A percentile compares a stretch with the other conserved stretches of the same genome.
Evolutionary conservation across 768 basidiomycete genomes (phyloP).

Genomic region (Phylloporus scabripes): DNA sequence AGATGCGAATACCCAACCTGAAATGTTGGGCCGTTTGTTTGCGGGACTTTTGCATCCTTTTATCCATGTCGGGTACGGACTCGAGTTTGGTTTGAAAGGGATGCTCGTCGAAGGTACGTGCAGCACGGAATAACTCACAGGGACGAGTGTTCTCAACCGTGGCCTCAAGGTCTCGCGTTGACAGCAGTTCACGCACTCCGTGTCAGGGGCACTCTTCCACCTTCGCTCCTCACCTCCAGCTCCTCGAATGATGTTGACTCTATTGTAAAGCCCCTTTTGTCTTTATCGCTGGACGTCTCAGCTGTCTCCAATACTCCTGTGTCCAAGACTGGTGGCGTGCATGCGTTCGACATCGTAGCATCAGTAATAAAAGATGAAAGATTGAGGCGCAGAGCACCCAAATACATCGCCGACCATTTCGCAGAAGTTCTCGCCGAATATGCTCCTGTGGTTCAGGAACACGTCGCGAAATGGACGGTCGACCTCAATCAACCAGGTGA

Average conservation of each 20-base stretch:
- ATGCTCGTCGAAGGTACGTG: conserved; percentile 54
- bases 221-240: conserved; percentile 7
- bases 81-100: conserved; percentile 59
- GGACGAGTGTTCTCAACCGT: neutral
- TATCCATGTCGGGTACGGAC: conserved; percentile 57
- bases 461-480: conserved; percentile 40
- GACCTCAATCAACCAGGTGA: conserved; percentile 32
- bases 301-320: neutral
- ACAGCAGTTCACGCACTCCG: conserved; percentile 27
- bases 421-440: neutral
- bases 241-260: neutral
- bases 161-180: conserved; percentile 22
- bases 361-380: conserved; percentile 45
- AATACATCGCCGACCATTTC: conserved; percentile 22
- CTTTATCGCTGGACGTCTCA: conserved; percentile 6
- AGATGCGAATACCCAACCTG: conserved; percentile 30
- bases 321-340: conserved; percentile 9
- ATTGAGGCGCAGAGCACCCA: conserved; percentile 15
- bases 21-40: conserved; percentile 48
- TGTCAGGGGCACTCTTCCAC: conserved; percentile 30
- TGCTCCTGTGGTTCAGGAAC: neutral
- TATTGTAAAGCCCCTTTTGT: conserved; percentile 3
- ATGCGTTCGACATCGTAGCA: conserved; percentile 47
- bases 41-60: conserved; percentile 54
- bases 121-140: too few relatives aligned